Evolutionary conservation across 768 basidiomycete species (phyloP), one percentile per base, ranked within the genome.

Genomic region (Dioszegia aurantiaca): DNA sequence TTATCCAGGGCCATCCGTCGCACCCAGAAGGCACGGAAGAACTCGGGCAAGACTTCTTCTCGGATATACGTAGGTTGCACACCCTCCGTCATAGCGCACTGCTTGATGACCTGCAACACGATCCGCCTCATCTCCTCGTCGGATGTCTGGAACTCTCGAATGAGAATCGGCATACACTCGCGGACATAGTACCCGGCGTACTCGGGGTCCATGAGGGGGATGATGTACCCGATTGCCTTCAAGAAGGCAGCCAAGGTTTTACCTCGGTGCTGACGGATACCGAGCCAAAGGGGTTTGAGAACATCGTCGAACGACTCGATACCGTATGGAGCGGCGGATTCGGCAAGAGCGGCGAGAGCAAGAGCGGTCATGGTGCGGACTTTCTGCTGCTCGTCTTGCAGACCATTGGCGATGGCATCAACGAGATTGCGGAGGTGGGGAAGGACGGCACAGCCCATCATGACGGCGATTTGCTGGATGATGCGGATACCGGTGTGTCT

Each of bases 101-200:
- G 95, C 78, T 98, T 95, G 68, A 98, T 93, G 56, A 99, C 95
- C 77, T 98, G 98, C 49, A 99, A 79, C 4, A 99, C 95, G 65
- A 98, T 98, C 82, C 98, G 95, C 84, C 98, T 94, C 95, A 99
- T 99, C 81, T 99, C 95, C 77, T 99, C 95, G 75, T 99, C 95
- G 9, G 94, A 94, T 5, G 93, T 95, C 77, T 94, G 92, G 81
- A 97, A 98, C 79, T 97, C 94, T 72, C 95, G 90, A 62, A 78
- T 78, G n/a, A 78, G 60, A 53, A 77, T 76, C 2, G 77, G 77
- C 63, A 78, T 77, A 68, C 75, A 75, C 80, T 97, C 94, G 78
- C 94, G 94, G 46, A 93, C 97, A 77, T 99, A 99, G 80, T 98
- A 98, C 16, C 90, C 93, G 14, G 94, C 95, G 69, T 97, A 98